Percentiles rank a stretch among this genome's conserved stretches.
These are phyloP conservation scores for Haematococcus lacustris DNA, from an alignment of 139 green algal species.

Conservation along the genomic window DNA sequence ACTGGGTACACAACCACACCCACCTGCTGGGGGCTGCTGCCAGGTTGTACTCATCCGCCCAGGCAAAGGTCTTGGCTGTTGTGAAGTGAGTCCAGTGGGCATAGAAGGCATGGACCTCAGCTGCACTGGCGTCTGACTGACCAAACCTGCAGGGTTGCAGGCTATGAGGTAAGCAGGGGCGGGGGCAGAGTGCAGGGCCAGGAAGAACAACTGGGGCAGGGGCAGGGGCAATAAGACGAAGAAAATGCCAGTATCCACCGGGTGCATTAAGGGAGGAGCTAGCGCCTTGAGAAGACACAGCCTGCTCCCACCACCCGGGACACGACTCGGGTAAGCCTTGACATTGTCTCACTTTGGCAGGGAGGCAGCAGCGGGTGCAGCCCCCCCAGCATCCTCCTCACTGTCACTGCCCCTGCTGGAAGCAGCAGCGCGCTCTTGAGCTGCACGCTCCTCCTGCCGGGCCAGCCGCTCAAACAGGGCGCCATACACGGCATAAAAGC, in stretches of 20 bases:
- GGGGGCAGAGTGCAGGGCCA: no score
- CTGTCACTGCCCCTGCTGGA: background rate
- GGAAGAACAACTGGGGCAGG: no score
- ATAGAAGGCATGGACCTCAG: slow-evolving; percentile 80
- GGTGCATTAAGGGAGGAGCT: no score
- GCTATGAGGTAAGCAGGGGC: no score
- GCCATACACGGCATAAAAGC: slow-evolving; percentile 89
- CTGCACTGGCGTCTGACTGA: slow-evolving; percentile 9
- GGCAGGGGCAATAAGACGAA: no score
- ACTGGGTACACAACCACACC: no score
- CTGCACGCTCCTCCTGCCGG: slow-evolving; percentile 50
- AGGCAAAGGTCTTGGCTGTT: slow-evolving; percentile 77
- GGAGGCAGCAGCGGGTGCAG: no score
- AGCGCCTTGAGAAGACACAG: no score
- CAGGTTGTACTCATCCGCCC: slow-evolving; percentile 82
- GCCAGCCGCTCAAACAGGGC: slow-evolving; percentile 71
- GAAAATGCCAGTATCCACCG: no score
- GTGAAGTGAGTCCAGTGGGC: slow-evolving; percentile 71
- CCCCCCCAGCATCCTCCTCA: background rate
- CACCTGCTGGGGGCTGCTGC: slow-evolving; percentile 71
- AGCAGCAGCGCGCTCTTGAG: slow-evolving; percentile 9
- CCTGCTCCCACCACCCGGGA: no score
- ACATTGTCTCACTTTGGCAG: no score
- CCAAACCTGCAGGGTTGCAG: slow-evolving; percentile 25
- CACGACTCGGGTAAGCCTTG: no score